Percentiles rank a stretch among this genome's conserved stretches.
phyloP scores from a whole-genome alignment of 768 basidiomycete species.

The Mycena kentingensis region DNA sequence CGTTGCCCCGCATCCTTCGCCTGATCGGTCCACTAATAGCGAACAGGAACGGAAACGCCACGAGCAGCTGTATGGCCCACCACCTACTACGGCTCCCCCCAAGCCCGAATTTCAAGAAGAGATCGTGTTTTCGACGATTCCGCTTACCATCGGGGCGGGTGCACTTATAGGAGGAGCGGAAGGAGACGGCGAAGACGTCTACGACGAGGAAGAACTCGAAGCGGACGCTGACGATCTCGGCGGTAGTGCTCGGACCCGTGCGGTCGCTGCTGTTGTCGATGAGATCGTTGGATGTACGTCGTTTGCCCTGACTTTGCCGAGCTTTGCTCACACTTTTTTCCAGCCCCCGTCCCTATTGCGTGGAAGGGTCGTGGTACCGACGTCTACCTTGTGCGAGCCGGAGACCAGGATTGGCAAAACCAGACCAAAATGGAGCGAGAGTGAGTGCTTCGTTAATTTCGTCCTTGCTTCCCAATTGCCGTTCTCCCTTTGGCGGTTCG shows the following conservation, averaged over 20 bases:
- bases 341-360: slow-evolving; percentile 7
- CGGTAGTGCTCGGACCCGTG: no score
- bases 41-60: background rate
- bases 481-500: background rate
- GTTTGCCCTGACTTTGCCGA: no score
- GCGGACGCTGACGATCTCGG: no score
- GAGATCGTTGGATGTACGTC: slow-evolving; percentile 22
- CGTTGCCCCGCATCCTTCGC: no score
- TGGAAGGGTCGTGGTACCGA: slow-evolving; percentile 13
- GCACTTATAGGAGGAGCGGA: slow-evolving; percentile 15
- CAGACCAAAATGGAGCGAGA: slow-evolving; percentile 8
- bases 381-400: slow-evolving; percentile 21
- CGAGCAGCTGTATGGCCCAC: background rate
- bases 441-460: slow-evolving; percentile 4
- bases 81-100: background rate
- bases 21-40: no score
- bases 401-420: slow-evolving; percentile 21
- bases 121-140: slow-evolving; percentile 16
- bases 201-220: background rate
- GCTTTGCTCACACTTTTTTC: no score
- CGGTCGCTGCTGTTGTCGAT: slow-evolving; percentile 16
- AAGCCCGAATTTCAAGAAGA: slow-evolving; percentile 2
- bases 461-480: background rate
- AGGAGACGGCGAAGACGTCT: slow-evolving; percentile 15
- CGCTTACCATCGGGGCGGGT: slow-evolving; percentile 18